Conservation (phyloP, 108 stramenopile genomes). For the Fistulifera pelliculosa region DNA sequence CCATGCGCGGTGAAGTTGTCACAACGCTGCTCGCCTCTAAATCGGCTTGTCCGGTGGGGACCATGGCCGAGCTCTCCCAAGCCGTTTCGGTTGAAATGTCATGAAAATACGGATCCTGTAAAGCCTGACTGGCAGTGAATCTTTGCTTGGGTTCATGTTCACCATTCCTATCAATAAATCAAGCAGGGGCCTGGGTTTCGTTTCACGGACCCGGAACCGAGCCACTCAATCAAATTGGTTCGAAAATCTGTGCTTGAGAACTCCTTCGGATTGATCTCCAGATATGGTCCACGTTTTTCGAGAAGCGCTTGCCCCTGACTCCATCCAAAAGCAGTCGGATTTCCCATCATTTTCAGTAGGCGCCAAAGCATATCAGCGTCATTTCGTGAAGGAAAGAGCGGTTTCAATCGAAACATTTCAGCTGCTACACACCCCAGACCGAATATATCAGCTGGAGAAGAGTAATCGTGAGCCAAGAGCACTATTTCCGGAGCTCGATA, state of each 20-base stretch:
- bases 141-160: slow-evolving; percentile 66
- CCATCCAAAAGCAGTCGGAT: slow-evolving; percentile 28
- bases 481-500: slow-evolving; percentile 96
- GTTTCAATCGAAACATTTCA: slow-evolving; percentile 80
- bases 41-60: too few species aligned
- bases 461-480: slow-evolving; percentile 53
- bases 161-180: slow-evolving; percentile 14
- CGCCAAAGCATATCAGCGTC: slow-evolving; percentile 90
- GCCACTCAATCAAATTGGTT: neutral
- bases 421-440: slow-evolving; percentile 89
- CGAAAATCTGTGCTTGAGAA: neutral
- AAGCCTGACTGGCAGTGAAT: slow-evolving; percentile 50
- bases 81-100: slow-evolving; percentile 2
- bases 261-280: too few species aligned
- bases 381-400: slow-evolving; percentile 87
- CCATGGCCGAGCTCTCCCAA: too few species aligned
- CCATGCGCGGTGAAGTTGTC: too few species aligned
- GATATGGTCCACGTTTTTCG: too few species aligned
- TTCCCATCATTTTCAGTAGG: slow-evolving; percentile 75
- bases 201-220: neutral
- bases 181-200: slow-evolving; percentile 4
- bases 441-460: slow-evolving; percentile 87
- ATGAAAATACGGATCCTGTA: slow-evolving; percentile 64
- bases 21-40: too few species aligned
- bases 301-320: too few species aligned